phyloP scores from a whole-genome alignment of 2,329 filamentous ascomycete species.

The Fusarium sp. region DNA sequence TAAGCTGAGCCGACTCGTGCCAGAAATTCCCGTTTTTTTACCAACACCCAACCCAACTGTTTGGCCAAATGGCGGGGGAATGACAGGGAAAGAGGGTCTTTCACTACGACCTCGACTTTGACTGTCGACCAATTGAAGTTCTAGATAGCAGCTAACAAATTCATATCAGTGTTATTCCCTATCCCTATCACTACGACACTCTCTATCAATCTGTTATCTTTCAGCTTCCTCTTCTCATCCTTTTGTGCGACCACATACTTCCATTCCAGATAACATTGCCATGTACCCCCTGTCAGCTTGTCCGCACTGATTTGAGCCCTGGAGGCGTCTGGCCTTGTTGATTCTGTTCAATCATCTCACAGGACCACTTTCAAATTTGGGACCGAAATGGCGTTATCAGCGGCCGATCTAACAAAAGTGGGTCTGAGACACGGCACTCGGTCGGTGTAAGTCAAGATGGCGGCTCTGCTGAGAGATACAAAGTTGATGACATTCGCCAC shows the following conservation, averaged over 20 bases:
- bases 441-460: conserved; percentile 16
- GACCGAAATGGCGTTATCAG: conserved; percentile 42
- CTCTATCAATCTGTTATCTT: background rate
- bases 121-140: background rate
- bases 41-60: background rate
- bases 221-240: background rate
- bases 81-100: conserved; percentile 22
- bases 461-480: conserved; percentile 27
- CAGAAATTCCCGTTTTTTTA: conserved; percentile 7
- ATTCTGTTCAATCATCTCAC: conserved; percentile 26
- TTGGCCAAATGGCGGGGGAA: conserved; percentile 23
- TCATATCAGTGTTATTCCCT: background rate
- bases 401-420: conserved; percentile 41
- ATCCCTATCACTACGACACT: background rate
- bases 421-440: conserved; percentile 37
- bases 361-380: conserved; percentile 38
- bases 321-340: background rate
- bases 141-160: background rate
- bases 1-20: conserved; percentile 11
- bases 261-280: background rate
- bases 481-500: conserved; percentile 30
- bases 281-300: background rate
- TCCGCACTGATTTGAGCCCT: conserved; percentile 30
- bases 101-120: background rate
- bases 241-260: background rate